Evolutionary conservation across 2,329 filamentous ascomycete genomes (phyloP), one percentile per base, ranked within the genome.

Genomic region (Penicillium sp.): DNA sequence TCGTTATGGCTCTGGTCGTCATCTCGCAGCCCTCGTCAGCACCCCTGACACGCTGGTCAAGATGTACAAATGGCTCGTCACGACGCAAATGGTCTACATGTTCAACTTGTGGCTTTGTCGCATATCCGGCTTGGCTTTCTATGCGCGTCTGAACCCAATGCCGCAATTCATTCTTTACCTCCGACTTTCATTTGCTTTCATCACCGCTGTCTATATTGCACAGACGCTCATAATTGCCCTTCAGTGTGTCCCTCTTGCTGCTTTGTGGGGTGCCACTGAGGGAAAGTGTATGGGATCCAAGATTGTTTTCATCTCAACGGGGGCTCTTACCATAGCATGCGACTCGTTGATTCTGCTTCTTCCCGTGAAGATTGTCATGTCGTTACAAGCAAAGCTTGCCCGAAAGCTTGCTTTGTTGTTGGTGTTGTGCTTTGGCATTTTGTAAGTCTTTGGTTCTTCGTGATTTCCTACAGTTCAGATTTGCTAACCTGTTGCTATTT

Each of bases 31-130:
- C 1, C 42, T 66, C 5, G 11, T 64, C 5, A 37, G 38, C 4
- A 20, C 50, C 12, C 55, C 59, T 5, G 34, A 20, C 28, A 55
- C 48, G 8, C 55, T 65, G 8, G 54, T 63, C 15, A 47, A 47
- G 5, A 58, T 68, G 35, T 67, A 64, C 53, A 61, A 67, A 39
- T 67, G 66, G 66, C 61, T 68, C 31, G 63, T 67, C 8, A 48
- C 63, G 5, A 55, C 61, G 2, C 63, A 67, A 45, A 47, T 67
- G 35, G 34, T 67, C 10, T 68, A 68, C 48, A 51, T 66, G 67
- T 58, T 31, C 58, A 42, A 59, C 59, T 28, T 68, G 2, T 67
- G 56, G 51, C 20, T 63, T 7, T 68, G 66, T 58, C 64, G 66
- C 11, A 22, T 67, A 1, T 67, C 64, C 1, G 66, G 64, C 12